phyloP scores from a whole-genome alignment of 225 moss, liverwort and hornwort genomes.

The Sphagnum contortum region DNA sequence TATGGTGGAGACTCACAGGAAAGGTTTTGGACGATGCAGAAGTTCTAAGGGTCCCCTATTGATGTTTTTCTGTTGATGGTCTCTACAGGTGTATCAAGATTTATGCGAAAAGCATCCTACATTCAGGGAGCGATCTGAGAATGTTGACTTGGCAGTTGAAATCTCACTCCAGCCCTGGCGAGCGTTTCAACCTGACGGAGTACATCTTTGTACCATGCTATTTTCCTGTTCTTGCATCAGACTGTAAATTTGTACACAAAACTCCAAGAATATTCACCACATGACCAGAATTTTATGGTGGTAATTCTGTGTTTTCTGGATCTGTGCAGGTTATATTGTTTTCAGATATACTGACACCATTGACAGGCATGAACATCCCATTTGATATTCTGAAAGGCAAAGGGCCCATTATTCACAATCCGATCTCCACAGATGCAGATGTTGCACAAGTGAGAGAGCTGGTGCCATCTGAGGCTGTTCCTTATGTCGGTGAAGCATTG shows the following conservation, averaged over 20 bases:
- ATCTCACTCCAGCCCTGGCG: slow-evolving; percentile 94
- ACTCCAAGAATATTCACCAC: too few species aligned
- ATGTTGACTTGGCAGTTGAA: slow-evolving; percentile 91
- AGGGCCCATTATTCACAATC: slow-evolving; percentile 81
- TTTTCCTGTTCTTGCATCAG: too few species aligned
- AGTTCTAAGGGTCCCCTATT: too few species aligned
- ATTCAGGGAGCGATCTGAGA: slow-evolving; percentile 92
- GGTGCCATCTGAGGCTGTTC: slow-evolving; percentile 82
- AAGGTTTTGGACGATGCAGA: too few species aligned
- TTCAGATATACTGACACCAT: slow-evolving; percentile 90
- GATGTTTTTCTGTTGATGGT: neutral
- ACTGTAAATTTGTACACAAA: too few species aligned
- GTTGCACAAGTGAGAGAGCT: slow-evolving; percentile 77
- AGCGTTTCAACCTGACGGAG: slow-evolving; percentile 91
- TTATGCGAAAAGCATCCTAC: slow-evolving; percentile 87
- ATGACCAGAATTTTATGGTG: too few species aligned
- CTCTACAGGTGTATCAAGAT: slow-evolving; percentile 69
- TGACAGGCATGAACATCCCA: slow-evolving; percentile 95
- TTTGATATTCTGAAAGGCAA: slow-evolving; percentile 83
- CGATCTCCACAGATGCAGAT: slow-evolving; percentile 65
- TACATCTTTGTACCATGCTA: slow-evolving; percentile 12
- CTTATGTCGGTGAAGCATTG: slow-evolving; percentile 81
- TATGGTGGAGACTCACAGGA: too few species aligned
- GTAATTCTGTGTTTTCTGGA: neutral
- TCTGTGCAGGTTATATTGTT: slow-evolving; percentile 78